Conservation (phyloP, 345 rosid species). For the Erodium maritimum region DNA sequence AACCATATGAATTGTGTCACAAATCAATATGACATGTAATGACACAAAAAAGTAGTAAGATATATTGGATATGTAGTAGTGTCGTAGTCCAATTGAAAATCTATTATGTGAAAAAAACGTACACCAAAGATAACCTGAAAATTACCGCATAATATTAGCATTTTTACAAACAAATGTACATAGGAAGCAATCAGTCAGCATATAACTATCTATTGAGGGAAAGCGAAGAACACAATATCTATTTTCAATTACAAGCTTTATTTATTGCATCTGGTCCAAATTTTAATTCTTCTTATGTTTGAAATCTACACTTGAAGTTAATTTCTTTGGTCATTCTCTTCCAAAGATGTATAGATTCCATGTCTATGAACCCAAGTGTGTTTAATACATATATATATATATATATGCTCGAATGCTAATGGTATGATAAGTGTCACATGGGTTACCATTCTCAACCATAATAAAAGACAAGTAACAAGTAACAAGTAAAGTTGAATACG, state of each 20-base stretch:
- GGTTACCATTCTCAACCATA: too few species aligned
- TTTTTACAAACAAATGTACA: neutral
- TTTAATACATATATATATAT: too few species aligned
- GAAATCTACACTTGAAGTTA: too few species aligned
- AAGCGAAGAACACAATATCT: neutral
- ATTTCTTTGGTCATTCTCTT: neutral
- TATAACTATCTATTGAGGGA: too few species aligned
- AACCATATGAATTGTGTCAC: constrained; percentile 1
- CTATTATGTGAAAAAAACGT: neutral
- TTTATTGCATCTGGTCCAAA: neutral
- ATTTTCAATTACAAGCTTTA: too few species aligned
- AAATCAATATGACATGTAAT: neutral
- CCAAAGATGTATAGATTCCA: neutral
- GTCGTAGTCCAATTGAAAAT: neutral
- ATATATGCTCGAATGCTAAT: too few species aligned
- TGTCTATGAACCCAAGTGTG: too few species aligned
- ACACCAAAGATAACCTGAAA: neutral
- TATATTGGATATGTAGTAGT: too few species aligned
- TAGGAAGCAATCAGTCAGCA: too few species aligned
- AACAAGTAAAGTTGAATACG: constrained; percentile 2
- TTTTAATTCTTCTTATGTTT: too few species aligned
- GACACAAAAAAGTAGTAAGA: neutral
- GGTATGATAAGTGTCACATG: too few species aligned
- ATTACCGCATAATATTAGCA: neutral
- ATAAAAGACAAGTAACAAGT: too few species aligned